Conservation (phyloP, 2,329 filamentous ascomycete genomes). For the Chalaropsis ovoidea region DNA sequence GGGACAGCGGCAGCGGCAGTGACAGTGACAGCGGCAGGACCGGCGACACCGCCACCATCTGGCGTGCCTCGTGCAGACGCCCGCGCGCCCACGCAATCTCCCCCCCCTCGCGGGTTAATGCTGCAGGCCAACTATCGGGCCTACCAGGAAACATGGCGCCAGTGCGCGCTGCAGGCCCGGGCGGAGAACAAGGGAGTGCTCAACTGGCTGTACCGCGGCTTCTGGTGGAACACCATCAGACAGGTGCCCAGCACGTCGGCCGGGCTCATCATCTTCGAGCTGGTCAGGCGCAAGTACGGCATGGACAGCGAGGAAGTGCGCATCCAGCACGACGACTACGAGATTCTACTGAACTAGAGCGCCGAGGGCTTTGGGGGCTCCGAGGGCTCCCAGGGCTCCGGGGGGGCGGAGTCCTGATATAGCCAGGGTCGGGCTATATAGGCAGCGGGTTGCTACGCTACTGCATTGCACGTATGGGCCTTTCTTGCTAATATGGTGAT, state of each 20-base stretch:
- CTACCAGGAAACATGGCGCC: conserved; percentile 56
- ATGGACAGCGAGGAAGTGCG: conserved; percentile 50
- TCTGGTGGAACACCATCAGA: conserved; percentile 60
- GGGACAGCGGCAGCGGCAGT: conserved; percentile 29
- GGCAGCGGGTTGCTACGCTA: background rate
- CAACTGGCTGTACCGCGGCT: conserved; percentile 59
- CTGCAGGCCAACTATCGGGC: conserved; percentile 58
- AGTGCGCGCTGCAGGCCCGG: conserved; percentile 49
- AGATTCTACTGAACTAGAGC: conserved; percentile 51
- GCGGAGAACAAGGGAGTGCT: conserved; percentile 46
- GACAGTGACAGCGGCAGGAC: conserved; percentile 25
- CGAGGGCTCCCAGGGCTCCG: too few relatives aligned
- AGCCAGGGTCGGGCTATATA: background rate
- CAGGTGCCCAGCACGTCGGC: conserved; percentile 70
- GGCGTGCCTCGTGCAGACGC: background rate
- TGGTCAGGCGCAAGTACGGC: conserved; percentile 63
- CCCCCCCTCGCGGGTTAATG: conserved; percentile 39
- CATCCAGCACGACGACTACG: conserved; percentile 59
- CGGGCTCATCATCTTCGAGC: conserved; percentile 67
- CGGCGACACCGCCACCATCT: background rate
- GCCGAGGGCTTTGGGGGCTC: too few relatives aligned
- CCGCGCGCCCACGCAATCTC: background rate
- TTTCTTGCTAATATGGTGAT: background rate
- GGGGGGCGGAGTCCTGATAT: too few relatives aligned
- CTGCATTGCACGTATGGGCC: too few relatives aligned